These are phyloP conservation scores for Aurifilum marmelostoma DNA, from an alignment of 2,329 filamentous ascomycete genomes.

Conservation along the genomic window DNA sequence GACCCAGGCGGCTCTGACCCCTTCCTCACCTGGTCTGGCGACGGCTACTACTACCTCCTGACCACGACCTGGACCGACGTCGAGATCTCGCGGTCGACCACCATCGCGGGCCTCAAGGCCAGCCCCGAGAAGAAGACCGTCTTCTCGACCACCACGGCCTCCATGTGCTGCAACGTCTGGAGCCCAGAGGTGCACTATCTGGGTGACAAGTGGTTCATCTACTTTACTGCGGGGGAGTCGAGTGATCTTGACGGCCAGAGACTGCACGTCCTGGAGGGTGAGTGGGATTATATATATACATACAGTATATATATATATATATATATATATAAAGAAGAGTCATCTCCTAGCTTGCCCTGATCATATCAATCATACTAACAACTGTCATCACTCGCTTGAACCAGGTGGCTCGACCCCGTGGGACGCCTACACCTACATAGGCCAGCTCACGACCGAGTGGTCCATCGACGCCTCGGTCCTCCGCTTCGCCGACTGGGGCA, in stretches of 20 bases:
- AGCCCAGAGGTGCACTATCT: constrained; percentile 60
- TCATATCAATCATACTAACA: too few relatives aligned
- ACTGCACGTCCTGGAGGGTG: constrained; percentile 55
- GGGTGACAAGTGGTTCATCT: constrained; percentile 56
- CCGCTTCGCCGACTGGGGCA: constrained; percentile 47
- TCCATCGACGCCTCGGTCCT: constrained; percentile 59
- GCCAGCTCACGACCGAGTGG: constrained; percentile 52
- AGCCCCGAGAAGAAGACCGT: constrained; percentile 51
- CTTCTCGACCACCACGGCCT: constrained; percentile 50
- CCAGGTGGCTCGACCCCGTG: constrained; percentile 55
- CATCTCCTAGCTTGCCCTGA: too few relatives aligned
- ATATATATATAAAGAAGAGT: not conserved
- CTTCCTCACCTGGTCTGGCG: constrained; percentile 54
- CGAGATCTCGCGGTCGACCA: constrained; percentile 56
- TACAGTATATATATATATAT: too few relatives aligned
- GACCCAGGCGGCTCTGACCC: constrained; percentile 55
- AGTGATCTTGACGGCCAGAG: constrained; percentile 53
- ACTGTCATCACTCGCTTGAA: too few relatives aligned
- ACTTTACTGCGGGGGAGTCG: constrained; percentile 56
- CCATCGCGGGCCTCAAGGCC: constrained; percentile 58
- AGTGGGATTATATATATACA: constrained; percentile 8
- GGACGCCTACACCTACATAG: constrained; percentile 54
- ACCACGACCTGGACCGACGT: constrained; percentile 60
- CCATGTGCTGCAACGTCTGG: constrained; percentile 60
- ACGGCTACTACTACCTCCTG: constrained; percentile 59